Conservation (phyloP, 2,329 filamentous ascomycete genomes). For the Ascochyta lentis region DNA sequence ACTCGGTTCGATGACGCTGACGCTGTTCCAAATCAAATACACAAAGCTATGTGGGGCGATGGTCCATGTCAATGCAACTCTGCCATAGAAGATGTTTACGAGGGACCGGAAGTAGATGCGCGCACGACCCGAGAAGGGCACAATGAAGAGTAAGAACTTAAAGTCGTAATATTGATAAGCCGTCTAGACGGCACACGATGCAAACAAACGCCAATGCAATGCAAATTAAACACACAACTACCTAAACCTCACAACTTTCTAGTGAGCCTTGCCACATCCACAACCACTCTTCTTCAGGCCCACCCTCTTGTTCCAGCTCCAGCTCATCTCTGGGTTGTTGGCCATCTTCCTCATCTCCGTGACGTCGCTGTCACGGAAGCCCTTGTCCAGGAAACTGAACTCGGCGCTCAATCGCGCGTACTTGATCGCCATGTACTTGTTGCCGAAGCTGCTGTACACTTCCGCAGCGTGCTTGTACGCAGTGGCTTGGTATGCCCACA, state of each 20-base stretch:
- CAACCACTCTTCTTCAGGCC: constrained; percentile 26
- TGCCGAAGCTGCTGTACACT: constrained; percentile 47
- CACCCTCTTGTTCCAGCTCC: constrained; percentile 46
- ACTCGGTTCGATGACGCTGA: too few species aligned
- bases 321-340: constrained; percentile 34
- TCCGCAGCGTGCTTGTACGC: constrained; percentile 51
- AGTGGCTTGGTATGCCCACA: constrained; percentile 46
- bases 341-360: constrained; percentile 38
- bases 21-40: too few species aligned
- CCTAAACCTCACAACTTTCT: neutral
- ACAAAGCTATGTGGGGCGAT: too few species aligned
- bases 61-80: neutral
- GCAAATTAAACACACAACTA: neutral
- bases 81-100: neutral
- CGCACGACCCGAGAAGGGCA: neutral
- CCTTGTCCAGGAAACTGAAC: constrained; percentile 39
- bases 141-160: neutral
- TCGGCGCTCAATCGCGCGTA: constrained; percentile 40
- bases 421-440: constrained; percentile 37
- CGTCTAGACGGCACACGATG: neutral
- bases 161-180: neutral
- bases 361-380: constrained; percentile 37
- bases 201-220: neutral
- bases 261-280: constrained; percentile 33
- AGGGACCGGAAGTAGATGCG: neutral